A percentile compares a stretch with the other conserved stretches of the same genome.
Conservation (phyloP, 164 flowering plant genomes). For the Euptelea pleiosperma region DNA sequence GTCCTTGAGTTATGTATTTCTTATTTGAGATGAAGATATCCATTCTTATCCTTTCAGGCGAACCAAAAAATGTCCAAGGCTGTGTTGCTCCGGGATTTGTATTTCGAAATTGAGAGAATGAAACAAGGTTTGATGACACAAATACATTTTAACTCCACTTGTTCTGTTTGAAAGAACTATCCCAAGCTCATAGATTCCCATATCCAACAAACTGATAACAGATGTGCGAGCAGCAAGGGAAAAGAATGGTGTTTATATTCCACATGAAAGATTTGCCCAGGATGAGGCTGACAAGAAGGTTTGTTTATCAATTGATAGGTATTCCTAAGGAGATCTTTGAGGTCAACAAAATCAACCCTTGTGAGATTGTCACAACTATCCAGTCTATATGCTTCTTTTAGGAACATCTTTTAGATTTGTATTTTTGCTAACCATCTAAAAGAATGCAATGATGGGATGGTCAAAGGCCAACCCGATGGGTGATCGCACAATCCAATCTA, state of each 20-base stretch:
- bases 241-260: conserved; percentile 79
- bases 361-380: too few species aligned
- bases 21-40: conserved; percentile 6
- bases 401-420: not conserved
- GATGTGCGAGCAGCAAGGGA: conserved; percentile 88
- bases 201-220: conserved; percentile 25
- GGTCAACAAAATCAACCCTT: not conserved
- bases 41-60: conserved; percentile 43
- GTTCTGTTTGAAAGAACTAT: not conserved
- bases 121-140: conserved; percentile 55
- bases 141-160: not conserved
- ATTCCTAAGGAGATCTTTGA: not conserved
- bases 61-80: conserved; percentile 73
- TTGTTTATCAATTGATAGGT: not conserved
- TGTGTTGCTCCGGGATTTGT: conserved; percentile 66
- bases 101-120: conserved; percentile 71
- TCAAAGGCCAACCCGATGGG: too few species aligned
- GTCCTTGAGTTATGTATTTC: not conserved
- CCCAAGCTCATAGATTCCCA: not conserved
- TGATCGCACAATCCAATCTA: too few species aligned
- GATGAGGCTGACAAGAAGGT: conserved; percentile 90
- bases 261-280: conserved; percentile 68
- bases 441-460: not conserved
- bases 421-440: not conserved
- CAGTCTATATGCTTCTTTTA: not conserved